Base-by-base conservation (phyloP, 2,329 filamentous ascomycete species). In the Endothia cerciana region DNA sequence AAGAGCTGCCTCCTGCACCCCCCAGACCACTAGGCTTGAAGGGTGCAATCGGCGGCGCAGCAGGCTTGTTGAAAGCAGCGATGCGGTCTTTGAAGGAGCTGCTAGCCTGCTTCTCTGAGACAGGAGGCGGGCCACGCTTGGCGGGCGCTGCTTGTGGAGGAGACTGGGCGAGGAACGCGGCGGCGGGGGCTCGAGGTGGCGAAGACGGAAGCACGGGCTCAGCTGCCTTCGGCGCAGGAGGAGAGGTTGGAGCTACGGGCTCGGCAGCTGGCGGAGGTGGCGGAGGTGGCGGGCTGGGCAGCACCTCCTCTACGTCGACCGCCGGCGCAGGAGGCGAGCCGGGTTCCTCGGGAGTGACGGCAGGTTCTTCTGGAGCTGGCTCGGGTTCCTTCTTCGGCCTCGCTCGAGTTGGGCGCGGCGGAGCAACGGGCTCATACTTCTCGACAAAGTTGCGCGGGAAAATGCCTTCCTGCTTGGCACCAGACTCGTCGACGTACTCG, bases 371-470 rank as follows among this genome's bases (percentile, higher is more conserved):
- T 10, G 57, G 57, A 43, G n/a, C 57, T 19, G 72, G 71, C 40
- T 68, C 69, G 30, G 75, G 66, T 45, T 90, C 88, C 75, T 88
- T 91, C 81, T 90, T 94, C n/a, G 67, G 40, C 71, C 92, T 89
- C 19, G 87, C 83, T 73, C 95, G 89, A 69, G 87, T 85, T 65
- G 95, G 95, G 66, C 95, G 89, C 67, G 94, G 93, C 67, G 95
- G 95, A 69, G 94, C 91, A 65, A 89, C 91, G 45, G 95, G 95
- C 77, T 98, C 94, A 79, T 93, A 96, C 80, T 90, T 93, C 79
- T 99, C 95, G 74, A 99, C 95, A 76, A 99, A 99, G 80, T 98
- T 99, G 76, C 91, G 90, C 61, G 93, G 94, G 78, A 97, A 98
- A 73, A 97, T 91, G 71, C 94, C 94, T 74, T 94, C 89, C 75